A percentile compares a stretch with the other conserved stretches of the same genome.
These are phyloP conservation scores for Aphanomyces astaci DNA, from an alignment of 352 stramenopile genomes.

Conservation along the genomic window DNA sequence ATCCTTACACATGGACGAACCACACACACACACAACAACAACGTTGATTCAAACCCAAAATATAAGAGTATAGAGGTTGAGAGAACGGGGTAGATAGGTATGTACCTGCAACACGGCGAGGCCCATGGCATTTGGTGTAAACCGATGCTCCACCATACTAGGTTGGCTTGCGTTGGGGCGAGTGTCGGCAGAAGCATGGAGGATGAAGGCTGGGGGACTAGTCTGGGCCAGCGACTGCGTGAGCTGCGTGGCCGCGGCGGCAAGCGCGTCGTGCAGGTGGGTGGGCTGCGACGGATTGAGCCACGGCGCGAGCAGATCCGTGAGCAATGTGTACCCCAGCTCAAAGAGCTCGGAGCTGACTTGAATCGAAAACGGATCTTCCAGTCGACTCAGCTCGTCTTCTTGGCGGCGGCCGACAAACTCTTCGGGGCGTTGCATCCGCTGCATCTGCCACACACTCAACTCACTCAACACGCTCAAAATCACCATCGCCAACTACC, in stretches of 20 bases:
- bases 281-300: conserved; percentile 25
- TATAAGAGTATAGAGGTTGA: too few species aligned
- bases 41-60: too few species aligned
- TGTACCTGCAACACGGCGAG: conserved; percentile 55
- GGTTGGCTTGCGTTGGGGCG: background rate
- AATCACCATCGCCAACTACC: conserved; percentile 60
- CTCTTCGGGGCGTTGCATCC: conserved; percentile 76
- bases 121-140: conserved; percentile 57
- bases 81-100: too few species aligned
- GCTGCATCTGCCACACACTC: conserved; percentile 83
- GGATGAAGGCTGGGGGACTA: too few species aligned
- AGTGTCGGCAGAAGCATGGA: too few species aligned
- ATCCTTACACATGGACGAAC: too few species aligned
- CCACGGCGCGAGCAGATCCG: conserved; percentile 52
- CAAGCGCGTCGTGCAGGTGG: conserved; percentile 31
- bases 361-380: conserved; percentile 79
- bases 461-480: conserved; percentile 68
- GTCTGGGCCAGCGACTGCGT: background rate
- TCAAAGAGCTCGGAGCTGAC: conserved; percentile 67
- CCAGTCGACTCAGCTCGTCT: conserved; percentile 62
- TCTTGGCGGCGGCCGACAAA: conserved; percentile 59
- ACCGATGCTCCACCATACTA: conserved; percentile 16
- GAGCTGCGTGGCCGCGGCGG: conserved; percentile 27
- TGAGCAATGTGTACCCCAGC: conserved; percentile 56
- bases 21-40: too few species aligned